Base-by-base conservation (phyloP, 129 eudicot genomes). In the Artemisia annua region DNA sequence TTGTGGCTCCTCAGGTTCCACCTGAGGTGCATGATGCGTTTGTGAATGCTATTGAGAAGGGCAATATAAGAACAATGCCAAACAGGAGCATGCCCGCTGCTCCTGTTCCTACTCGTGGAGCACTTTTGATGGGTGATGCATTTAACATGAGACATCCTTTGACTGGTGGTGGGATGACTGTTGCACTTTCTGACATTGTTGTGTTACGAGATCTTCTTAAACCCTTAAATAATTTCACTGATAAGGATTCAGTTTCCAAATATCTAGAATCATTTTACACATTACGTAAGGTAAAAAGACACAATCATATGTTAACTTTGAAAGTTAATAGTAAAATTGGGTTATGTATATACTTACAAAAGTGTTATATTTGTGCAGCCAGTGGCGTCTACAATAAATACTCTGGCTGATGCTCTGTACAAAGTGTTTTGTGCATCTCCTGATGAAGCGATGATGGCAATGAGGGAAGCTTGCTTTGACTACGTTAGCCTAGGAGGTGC, bases 81-180 rank as follows among this genome's bases (percentile, higher is more conserved):
- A 87, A 87, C 63, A 84, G 88, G 58, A 84, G 83, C 79, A 84
- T 87, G 92, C 85, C 92, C 1, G 86, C 88, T 64, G 69, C 81
- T 69, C 90, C 90, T 61, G 65, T 75, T 63, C 85, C 78, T 62
- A 83, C 87, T 17, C 90, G 83, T 44, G 95, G 95, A 3, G 90
- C 86, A 3, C 68, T 85, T 14, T 43, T 88, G 18, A 70, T 88
- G 82, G 95, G 95, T 28, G 95, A 88, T 73, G 90, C 95, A 9
- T 85, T 88, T 72, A 88, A 87, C 79, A 87, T 87, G 92, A 88
- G 92, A 3, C 92, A 87, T 81, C 89, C 92, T 66, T 73, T 87
- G 67, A 85, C 88, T 19, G 95, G 95, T 60, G 95, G 95, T 66
- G 95, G 95, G 73, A 88, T 88, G 90, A 88, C 90, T 0, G 95